These are phyloP conservation scores for Croton laevigatus DNA, from an alignment of 441 rosid genomes.

Conservation along the genomic window DNA sequence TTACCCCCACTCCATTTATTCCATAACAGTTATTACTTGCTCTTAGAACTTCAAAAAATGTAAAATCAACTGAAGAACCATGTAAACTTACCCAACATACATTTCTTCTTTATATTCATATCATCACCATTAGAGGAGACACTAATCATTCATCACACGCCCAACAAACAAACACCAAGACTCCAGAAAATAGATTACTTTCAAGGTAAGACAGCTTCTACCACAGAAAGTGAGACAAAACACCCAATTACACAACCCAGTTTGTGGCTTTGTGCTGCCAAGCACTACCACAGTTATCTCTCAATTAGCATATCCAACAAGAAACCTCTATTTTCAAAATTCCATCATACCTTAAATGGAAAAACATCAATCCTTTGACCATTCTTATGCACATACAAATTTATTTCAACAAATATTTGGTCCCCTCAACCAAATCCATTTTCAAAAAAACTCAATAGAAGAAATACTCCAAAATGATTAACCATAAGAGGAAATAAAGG, in stretches of 20 bases:
- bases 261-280: not conserved
- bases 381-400: not conserved
- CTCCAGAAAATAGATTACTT: not conserved
- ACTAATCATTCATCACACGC: not conserved
- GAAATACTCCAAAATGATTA: not conserved
- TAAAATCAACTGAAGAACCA: not conserved
- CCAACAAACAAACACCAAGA: not conserved
- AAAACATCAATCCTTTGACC: not conserved
- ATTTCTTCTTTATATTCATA: conserved; percentile 3
- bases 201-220: not conserved
- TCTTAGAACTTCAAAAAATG: not conserved
- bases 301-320: conserved; percentile 1
- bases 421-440: conserved; percentile 1
- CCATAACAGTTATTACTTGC: not conserved
- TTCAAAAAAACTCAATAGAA: not conserved
- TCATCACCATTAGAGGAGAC: not conserved
- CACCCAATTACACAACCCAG: not conserved
- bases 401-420: not conserved
- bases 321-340: not conserved
- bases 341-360: not conserved
- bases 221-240: not conserved
- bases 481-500: not conserved
- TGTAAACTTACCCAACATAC: not conserved
- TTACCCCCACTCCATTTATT: not conserved
- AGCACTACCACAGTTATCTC: not conserved